These are phyloP conservation scores for Trichomonas tenax DNA, from an alignment of 208 protist species.

Conservation along the genomic window DNA sequence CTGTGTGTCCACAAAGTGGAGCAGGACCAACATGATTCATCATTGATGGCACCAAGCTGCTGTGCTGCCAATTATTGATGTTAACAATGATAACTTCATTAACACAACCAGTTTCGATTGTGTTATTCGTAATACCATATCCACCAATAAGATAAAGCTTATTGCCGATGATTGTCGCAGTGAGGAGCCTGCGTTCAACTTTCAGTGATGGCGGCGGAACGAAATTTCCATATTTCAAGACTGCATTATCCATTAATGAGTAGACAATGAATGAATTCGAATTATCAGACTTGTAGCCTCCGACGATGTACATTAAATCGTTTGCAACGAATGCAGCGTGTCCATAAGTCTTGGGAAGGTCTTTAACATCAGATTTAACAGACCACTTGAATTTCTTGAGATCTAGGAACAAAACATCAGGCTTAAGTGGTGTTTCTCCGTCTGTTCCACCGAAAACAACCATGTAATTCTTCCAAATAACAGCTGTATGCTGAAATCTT, in stretches of 20 bases:
- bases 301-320: background rate
- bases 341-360: background rate
- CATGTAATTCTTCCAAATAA: background rate
- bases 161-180: background rate
- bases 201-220: background rate
- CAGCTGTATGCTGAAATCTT: background rate
- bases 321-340: background rate
- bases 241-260: background rate
- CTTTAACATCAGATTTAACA: background rate
- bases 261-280: background rate
- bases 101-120: background rate
- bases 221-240: background rate
- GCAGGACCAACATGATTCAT: background rate
- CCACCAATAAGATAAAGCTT: background rate
- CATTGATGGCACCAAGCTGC: background rate
- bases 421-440: background rate
- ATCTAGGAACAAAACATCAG: background rate
- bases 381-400: background rate
- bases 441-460: background rate
- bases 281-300: background rate
- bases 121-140: background rate
- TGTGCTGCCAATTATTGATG: background rate
- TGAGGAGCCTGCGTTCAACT: background rate
- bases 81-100: background rate
- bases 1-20: background rate